phyloP scores from a whole-genome alignment of 352 stramenopile species.

The Globisporangium spinosum region DNA sequence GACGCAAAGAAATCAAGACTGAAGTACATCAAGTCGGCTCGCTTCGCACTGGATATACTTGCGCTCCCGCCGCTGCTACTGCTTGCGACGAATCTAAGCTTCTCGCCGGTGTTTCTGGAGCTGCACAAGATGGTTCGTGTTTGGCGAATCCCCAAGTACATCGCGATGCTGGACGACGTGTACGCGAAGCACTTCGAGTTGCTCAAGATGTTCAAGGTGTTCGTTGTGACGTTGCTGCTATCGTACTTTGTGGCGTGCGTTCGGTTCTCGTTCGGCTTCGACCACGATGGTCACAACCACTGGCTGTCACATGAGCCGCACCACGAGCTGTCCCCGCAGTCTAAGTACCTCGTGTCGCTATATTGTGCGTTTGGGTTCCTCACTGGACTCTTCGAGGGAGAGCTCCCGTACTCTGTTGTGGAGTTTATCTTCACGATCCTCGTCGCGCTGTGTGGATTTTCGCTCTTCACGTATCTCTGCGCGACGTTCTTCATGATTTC shows the following conservation, averaged over 20 bases:
- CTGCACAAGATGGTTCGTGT: slow-evolving; percentile 58
- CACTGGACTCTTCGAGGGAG: slow-evolving; percentile 61
- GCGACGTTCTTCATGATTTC: slow-evolving; percentile 79
- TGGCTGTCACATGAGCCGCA: slow-evolving; percentile 38
- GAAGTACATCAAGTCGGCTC: slow-evolving; percentile 51
- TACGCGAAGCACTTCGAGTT: slow-evolving; percentile 55
- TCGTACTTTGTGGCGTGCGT: slow-evolving; percentile 60
- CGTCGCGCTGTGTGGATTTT: slow-evolving; percentile 62
- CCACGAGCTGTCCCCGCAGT: slow-evolving; percentile 17
- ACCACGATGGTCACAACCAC: slow-evolving; percentile 38
- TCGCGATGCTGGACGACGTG: slow-evolving; percentile 49
- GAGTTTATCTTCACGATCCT: slow-evolving; percentile 64
- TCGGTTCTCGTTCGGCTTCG: slow-evolving; percentile 52
- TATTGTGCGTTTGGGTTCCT: slow-evolving; percentile 65
- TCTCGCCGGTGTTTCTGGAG: slow-evolving; percentile 44
- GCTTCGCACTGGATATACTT: slow-evolving; percentile 47
- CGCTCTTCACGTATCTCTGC: slow-evolving; percentile 66
- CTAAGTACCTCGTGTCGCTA: slow-evolving; percentile 51
- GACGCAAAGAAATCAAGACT: slow-evolving; percentile 42
- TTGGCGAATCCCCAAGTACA: slow-evolving; percentile 49
- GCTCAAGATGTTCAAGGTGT: slow-evolving; percentile 66
- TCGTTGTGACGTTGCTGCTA: slow-evolving; percentile 42
- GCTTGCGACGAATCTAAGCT: slow-evolving; percentile 14
- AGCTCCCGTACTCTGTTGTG: slow-evolving; percentile 39
- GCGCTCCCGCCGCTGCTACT: slow-evolving; percentile 45